These are phyloP conservation scores for Cryptosporidium meleagridis DNA, from an alignment of 169 alveolate genomes.

Conservation along the genomic window DNA sequence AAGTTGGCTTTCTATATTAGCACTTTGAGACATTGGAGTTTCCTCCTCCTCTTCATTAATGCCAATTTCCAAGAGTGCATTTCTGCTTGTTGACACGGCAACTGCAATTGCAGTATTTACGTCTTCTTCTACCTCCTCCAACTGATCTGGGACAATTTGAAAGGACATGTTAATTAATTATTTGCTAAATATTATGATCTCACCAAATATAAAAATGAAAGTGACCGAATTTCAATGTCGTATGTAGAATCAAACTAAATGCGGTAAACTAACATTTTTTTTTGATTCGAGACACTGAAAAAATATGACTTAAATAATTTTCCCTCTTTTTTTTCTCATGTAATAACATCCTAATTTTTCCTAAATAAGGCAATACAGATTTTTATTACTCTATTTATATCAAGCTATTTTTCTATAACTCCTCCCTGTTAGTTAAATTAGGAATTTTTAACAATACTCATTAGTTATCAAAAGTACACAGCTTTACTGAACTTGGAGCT, in stretches of 20 bases:
- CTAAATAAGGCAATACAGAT: background rate
- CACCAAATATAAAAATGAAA: background rate
- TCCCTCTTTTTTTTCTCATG: background rate
- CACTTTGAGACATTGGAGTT: constrained; percentile 46
- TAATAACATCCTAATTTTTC: no score
- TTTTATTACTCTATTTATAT: no score
- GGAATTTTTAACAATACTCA: no score
- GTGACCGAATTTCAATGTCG: background rate
- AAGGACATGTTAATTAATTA: constrained; percentile 41
- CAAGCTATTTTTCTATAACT: background rate
- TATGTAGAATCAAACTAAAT: background rate
- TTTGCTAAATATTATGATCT: background rate
- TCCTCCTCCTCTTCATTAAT: constrained; percentile 50
- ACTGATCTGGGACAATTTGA: constrained; percentile 56
- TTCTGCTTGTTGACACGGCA: constrained; percentile 48
- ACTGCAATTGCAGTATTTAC: constrained; percentile 70
- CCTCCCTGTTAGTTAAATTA: background rate
- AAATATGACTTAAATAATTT: background rate
- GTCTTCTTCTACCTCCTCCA: constrained; percentile 70
- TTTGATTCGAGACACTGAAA: constrained; percentile 8
- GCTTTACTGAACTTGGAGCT: background rate
- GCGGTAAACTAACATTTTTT: constrained; percentile 15
- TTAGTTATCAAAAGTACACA: background rate
- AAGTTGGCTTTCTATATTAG: constrained; percentile 15
- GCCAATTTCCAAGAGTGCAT: constrained; percentile 33